phyloP scores from a whole-genome alignment of 768 basidiomycete species.

The Sutorius australiensis region DNA sequence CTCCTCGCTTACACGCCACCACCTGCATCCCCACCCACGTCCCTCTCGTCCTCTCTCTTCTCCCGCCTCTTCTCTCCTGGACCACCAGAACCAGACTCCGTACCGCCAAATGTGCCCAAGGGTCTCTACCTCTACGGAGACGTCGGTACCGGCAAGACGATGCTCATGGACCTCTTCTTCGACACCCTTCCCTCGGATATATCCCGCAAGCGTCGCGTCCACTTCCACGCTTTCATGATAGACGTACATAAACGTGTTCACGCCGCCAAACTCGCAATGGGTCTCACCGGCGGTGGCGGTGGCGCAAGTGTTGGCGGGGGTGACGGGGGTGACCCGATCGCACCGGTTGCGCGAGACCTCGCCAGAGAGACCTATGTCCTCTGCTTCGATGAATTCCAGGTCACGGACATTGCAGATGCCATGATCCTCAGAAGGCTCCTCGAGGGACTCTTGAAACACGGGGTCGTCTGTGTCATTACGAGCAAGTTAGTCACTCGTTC shows the following conservation, averaged over 20 bases:
- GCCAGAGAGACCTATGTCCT: slow-evolving; percentile 81
- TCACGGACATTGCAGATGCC: slow-evolving; percentile 96
- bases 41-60: slow-evolving; percentile 31
- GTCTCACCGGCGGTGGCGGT: slow-evolving; percentile 42
- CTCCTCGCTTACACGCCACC: slow-evolving; percentile 71
- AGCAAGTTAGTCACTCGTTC: slow-evolving; percentile 69
- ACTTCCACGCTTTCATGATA: slow-evolving; percentile 99
- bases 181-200: slow-evolving; percentile 68
- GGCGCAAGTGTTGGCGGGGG: slow-evolving; percentile 26
- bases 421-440: slow-evolving; percentile 94
- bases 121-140: slow-evolving; percentile 95
- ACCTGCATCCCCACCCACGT: slow-evolving; percentile 37
- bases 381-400: slow-evolving; percentile 99
- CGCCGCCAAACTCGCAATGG: slow-evolving; percentile 69
- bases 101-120: slow-evolving; percentile 61
- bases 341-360: slow-evolving; percentile 82
- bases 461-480: slow-evolving; percentile 93
- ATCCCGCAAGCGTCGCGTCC: slow-evolving; percentile 79
- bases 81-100: slow-evolving; percentile 21
- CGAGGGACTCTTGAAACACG: slow-evolving; percentile 80
- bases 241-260: slow-evolving; percentile 95
- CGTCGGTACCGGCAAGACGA: slow-evolving; percentile 96
- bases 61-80: slow-evolving; percentile 30
- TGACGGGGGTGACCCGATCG: slow-evolving; percentile 68
- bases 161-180: slow-evolving; percentile 99